Evolutionary conservation across 106 monocot genomes (phyloP).

Genomic region (Allium sativum): DNA sequence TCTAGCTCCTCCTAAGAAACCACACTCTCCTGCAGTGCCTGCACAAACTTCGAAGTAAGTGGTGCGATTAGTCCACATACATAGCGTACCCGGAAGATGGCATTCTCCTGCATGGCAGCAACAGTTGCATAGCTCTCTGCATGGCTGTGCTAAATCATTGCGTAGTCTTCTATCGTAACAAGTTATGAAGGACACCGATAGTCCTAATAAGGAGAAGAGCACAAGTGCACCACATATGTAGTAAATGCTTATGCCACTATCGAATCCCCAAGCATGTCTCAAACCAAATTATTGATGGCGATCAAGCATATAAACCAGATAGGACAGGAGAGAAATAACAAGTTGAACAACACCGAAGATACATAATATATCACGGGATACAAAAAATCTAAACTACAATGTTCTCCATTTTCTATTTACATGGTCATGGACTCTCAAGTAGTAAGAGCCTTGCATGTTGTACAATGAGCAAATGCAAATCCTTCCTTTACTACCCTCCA

Average conservation of each 20-base stretch:
- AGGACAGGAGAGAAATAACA: constrained; percentile 73
- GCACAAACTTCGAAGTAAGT: constrained; percentile 80
- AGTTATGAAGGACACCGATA: constrained; percentile 88
- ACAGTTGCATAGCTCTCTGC: constrained; percentile 80
- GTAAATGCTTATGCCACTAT: constrained; percentile 71
- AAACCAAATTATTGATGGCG: constrained; percentile 57
- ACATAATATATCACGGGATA: constrained; percentile 80
- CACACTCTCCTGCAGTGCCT: constrained; percentile 71
- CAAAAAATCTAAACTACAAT: constrained; percentile 89
- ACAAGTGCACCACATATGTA: constrained; percentile 93
- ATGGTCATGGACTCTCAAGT: constrained; percentile 79
- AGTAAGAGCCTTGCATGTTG: constrained; percentile 94
- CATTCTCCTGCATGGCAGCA: constrained; percentile 94
- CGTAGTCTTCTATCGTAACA: constrained; percentile 80
- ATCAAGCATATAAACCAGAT: constrained; percentile 77
- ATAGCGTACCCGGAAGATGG: constrained; percentile 84
- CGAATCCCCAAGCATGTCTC: constrained; percentile 65
- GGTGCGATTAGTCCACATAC: constrained; percentile 93
- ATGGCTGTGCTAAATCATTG: constrained; percentile 88
- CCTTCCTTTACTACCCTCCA: constrained; percentile 81
- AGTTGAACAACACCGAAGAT: constrained; percentile 76
- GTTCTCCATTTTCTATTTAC: constrained; percentile 91
- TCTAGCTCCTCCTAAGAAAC: constrained; percentile 78
- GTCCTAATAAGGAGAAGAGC: constrained; percentile 83
- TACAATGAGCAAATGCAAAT: constrained; percentile 98